Evolutionary conservation across 257 asterid species (phyloP).

Genomic region (Plectranthus barbatus): DNA sequence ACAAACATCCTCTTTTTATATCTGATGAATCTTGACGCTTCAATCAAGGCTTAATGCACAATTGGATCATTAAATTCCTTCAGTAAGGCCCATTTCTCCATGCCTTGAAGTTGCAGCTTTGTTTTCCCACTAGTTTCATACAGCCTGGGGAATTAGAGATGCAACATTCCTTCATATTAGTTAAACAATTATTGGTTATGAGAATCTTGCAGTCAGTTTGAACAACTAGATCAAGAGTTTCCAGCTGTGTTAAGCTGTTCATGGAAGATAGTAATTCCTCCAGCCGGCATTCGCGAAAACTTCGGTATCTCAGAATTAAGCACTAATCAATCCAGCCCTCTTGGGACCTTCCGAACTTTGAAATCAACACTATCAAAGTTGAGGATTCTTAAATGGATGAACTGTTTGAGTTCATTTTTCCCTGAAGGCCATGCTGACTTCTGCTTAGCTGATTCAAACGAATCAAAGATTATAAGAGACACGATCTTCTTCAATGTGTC

Average conservation of each 20-base stretch:
- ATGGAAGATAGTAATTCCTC: slow-evolving; percentile 11
- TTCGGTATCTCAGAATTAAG: slow-evolving; percentile 18
- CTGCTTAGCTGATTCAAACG: not conserved
- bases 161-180: not conserved
- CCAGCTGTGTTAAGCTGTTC: slow-evolving; percentile 6
- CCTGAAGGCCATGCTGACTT: not conserved
- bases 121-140: not conserved
- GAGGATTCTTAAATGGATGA: not conserved
- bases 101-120: slow-evolving; percentile 4
- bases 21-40: too few species aligned
- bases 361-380: slow-evolving; percentile 9
- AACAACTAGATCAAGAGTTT: slow-evolving; percentile 26
- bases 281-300: slow-evolving; percentile 24
- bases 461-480: slow-evolving; percentile 13
- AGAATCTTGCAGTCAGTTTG: not conserved
- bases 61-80: too few species aligned
- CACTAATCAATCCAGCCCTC: not conserved
- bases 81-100: too few species aligned
- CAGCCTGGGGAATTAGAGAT: slow-evolving; percentile 20
- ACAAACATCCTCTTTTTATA: too few species aligned
- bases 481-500: not conserved
- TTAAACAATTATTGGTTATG: not conserved
- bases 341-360: not conserved
- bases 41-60: too few species aligned
- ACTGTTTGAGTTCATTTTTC: not conserved